Base-by-base conservation (phyloP, 345 rosid species). In the Camelina hispida region DNA sequence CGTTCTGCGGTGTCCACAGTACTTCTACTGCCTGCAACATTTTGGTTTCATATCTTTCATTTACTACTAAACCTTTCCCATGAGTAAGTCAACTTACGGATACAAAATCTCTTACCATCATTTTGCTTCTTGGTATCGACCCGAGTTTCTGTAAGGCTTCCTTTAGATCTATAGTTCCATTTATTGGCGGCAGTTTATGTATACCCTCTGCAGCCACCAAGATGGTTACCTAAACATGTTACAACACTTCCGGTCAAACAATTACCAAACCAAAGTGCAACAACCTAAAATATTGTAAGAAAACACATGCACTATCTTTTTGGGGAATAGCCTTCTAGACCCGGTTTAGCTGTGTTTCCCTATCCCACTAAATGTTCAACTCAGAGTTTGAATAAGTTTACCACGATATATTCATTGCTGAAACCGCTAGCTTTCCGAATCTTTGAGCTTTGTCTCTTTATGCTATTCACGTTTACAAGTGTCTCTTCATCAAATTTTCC, bases 401-500 rank as follows among this genome's bases (percentile, higher is more conserved):
- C 99, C 98, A 95, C 97, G 66, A 95, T 88, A 77, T 90, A 93
- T 72, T 90, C 96, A 63, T 90, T 93, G 83, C 85, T 88, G 70
- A 88, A 89, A 59, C 90, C 97, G 66, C 74, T 85, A 56, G 87
- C 80, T 85, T 82, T 85, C 61, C 60, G 83, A 68, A 80, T 84
- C 38, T 34, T 54, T 6, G 93, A 78, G 78, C 90, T 89, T 81
- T 85, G 88, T 74, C 82, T 87, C 80, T 81, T 87, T 20, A 93
- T 87, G 81, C 77, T 89, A 81, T 90, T 88, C 55, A 95, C 96
- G 72, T 93, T 95, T 62, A 93, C 97, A 37, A 90, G 96, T 15
- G 97, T 95, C 81, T 92, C 97, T 80, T 95, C 97, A 20, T 92
- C 96, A 62, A 95, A 93, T 80, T 95, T 90, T 0, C 97, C 97